A percentile compares a stretch with the other conserved stretches of the same genome.
phyloP scores from a whole-genome alignment of 176 grass and related monocot species.

The Metroxylon sagu region DNA sequence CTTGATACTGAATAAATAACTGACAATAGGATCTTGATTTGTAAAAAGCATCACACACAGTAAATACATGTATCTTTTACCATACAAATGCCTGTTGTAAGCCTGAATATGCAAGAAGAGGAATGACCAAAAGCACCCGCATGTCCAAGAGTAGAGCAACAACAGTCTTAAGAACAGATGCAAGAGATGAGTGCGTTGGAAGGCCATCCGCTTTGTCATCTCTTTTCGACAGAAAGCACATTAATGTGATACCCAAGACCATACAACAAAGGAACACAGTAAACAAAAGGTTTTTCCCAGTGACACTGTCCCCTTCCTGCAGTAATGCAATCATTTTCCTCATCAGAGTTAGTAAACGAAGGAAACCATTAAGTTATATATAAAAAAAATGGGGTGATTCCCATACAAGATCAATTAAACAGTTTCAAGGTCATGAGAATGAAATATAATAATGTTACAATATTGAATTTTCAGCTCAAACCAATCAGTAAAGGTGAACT shows the following conservation, averaged over 20 bases:
- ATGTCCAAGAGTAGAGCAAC: conserved; percentile 62
- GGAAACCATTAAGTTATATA: neutral
- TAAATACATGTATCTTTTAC: conserved; percentile 29
- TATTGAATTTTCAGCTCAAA: no score
- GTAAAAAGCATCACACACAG: no score
- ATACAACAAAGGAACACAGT: conserved; percentile 81
- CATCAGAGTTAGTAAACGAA: neutral
- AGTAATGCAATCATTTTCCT: conserved; percentile 13
- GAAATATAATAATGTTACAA: no score
- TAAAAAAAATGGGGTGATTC: no score
- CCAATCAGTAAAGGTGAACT: no score
- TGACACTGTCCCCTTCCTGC: conserved; percentile 62
- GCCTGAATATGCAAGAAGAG: conserved; percentile 88
- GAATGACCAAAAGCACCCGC: conserved; percentile 80
- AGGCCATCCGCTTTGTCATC: conserved; percentile 42
- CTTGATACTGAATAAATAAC: no score
- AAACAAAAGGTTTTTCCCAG: conserved; percentile 76
- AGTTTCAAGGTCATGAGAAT: no score
- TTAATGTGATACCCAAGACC: conserved; percentile 77
- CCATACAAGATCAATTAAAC: no score
- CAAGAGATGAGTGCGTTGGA: conserved; percentile 40
- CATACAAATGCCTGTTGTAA: conserved; percentile 97
- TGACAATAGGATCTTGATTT: no score
- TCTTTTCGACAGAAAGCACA: conserved; percentile 87
- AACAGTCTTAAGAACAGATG: conserved; percentile 57